These are phyloP conservation scores for Hortiboletus flavorubellus DNA, from an alignment of 768 basidiomycete genomes.

Conservation along the genomic window DNA sequence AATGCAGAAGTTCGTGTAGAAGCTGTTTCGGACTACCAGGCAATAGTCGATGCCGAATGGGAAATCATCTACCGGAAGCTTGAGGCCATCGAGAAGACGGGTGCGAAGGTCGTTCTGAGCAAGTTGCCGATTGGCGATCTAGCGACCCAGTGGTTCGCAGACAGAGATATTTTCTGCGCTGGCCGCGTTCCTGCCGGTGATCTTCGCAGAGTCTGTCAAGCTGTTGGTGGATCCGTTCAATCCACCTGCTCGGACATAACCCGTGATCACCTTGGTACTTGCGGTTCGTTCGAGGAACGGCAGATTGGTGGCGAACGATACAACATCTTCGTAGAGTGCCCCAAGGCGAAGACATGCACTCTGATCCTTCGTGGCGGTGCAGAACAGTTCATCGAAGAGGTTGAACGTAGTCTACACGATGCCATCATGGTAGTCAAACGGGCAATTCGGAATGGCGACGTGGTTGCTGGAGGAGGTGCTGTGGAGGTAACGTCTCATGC, in stretches of 20 bases:
- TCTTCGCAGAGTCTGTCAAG: slow-evolving; percentile 90
- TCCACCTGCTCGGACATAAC: slow-evolving; percentile 93
- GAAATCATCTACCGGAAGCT: slow-evolving; percentile 98
- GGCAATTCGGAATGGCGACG: slow-evolving; percentile 90
- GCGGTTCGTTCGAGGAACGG: slow-evolving; percentile 86
- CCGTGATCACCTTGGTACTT: slow-evolving; percentile 89
- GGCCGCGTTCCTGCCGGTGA: slow-evolving; percentile 91
- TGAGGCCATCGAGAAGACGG: slow-evolving; percentile 92
- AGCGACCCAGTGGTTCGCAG: slow-evolving; percentile 99
- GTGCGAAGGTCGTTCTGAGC: slow-evolving; percentile 95
- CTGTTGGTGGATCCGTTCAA: slow-evolving; percentile 92
- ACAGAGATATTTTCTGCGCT: slow-evolving; percentile 98
- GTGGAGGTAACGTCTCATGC: slow-evolving; percentile 64
- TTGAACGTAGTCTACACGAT: slow-evolving; percentile 95
- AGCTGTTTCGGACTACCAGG: slow-evolving; percentile 96
- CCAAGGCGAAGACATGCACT: slow-evolving; percentile 94
- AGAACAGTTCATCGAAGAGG: slow-evolving; percentile 98
- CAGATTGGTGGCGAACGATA: slow-evolving; percentile 97
- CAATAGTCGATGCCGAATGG: slow-evolving; percentile 99
- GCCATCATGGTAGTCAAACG: slow-evolving; percentile 99
- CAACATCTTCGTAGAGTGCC: slow-evolving; percentile 92
- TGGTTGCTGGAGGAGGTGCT: slow-evolving; percentile 97
- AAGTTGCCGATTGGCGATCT: slow-evolving; percentile 98
- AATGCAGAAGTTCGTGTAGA: slow-evolving; percentile 98
- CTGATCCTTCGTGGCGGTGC: slow-evolving; percentile 93